Evolutionary conservation across 2,329 filamentous ascomycete species (phyloP).

Genomic region (Cladosporium velox): DNA sequence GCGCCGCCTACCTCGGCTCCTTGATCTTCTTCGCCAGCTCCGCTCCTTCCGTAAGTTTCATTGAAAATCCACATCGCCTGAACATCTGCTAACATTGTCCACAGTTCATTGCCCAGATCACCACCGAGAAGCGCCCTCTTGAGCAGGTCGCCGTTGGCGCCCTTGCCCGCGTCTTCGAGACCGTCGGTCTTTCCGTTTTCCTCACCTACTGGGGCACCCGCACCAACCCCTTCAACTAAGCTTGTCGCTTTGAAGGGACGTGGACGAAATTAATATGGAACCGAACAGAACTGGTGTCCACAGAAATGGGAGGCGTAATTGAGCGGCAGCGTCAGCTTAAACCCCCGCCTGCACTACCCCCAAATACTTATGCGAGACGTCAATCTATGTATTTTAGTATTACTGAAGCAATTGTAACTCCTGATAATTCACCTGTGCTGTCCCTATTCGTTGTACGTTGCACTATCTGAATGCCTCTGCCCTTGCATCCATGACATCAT

Average conservation of each 20-base stretch:
- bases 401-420: constrained; percentile 17
- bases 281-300: constrained; percentile 17
- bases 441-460: not conserved
- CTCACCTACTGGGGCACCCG: constrained; percentile 97
- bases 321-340: constrained; percentile 9
- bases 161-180: constrained; percentile 85
- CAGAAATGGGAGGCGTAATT: constrained; percentile 6
- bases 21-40: constrained; percentile 91
- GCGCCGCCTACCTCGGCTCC: constrained; percentile 86
- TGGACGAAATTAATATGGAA: constrained; percentile 14
- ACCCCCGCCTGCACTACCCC: not conserved
- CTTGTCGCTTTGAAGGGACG: constrained; percentile 6
- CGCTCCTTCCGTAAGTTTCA: constrained; percentile 73
- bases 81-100: constrained; percentile 29
- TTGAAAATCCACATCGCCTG: not conserved
- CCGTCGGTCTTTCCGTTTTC: constrained; percentile 86
- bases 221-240: constrained; percentile 86
- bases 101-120: constrained; percentile 81
- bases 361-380: constrained; percentile 15
- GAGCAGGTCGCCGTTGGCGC: constrained; percentile 87
- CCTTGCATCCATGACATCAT: not conserved
- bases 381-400: constrained; percentile 22
- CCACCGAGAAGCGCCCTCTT: constrained; percentile 87
- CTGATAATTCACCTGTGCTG: not conserved
- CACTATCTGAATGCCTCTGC: not conserved